Conservation (phyloP, 2,329 filamentous ascomycete species). For the Bipolaris oryzae region DNA sequence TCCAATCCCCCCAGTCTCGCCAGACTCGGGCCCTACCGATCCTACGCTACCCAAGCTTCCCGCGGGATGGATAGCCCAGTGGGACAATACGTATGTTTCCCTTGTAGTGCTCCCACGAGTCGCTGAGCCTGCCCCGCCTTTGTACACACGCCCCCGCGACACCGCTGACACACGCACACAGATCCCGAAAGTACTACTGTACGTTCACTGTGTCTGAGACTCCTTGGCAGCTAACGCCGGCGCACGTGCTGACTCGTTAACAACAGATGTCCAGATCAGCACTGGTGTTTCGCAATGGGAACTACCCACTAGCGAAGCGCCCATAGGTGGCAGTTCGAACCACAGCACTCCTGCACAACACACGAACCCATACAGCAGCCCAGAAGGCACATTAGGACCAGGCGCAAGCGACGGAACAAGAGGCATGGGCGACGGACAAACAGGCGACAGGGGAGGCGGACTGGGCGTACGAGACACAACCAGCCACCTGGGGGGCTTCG, state of each 20-base stretch:
- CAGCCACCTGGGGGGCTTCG: slow-evolving; percentile 15
- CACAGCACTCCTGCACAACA: slow-evolving; percentile 49
- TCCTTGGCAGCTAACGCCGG: background rate
- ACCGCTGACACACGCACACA: slow-evolving; percentile 31
- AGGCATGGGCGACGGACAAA: slow-evolving; percentile 57
- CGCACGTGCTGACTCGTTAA: background rate
- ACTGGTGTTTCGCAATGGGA: slow-evolving; percentile 77
- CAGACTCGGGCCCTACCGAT: slow-evolving; percentile 49
- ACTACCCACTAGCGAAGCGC: slow-evolving; percentile 68
- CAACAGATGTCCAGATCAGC: slow-evolving; percentile 67
- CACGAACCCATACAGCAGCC: slow-evolving; percentile 67
- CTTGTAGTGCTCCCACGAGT: background rate
- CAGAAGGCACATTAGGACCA: slow-evolving; percentile 50
- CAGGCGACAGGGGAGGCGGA: slow-evolving; percentile 62
- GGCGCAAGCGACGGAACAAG: slow-evolving; percentile 53
- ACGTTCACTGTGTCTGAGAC: slow-evolving; percentile 14
- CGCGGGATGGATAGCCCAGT: slow-evolving; percentile 50
- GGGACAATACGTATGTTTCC: slow-evolving; percentile 46
- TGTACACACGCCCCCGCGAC: slow-evolving; percentile 23
- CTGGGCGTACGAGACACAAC: slow-evolving; percentile 62
- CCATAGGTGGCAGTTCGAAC: slow-evolving; percentile 65
- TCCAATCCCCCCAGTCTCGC: slow-evolving; percentile 45
- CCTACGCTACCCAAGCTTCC: slow-evolving; percentile 47
- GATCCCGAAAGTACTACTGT: slow-evolving; percentile 51
- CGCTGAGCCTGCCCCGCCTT: slow-evolving; percentile 22